phyloP scores from a whole-genome alignment of 2,329 filamentous ascomycete species.

The Furcasterigmium furcatum region DNA sequence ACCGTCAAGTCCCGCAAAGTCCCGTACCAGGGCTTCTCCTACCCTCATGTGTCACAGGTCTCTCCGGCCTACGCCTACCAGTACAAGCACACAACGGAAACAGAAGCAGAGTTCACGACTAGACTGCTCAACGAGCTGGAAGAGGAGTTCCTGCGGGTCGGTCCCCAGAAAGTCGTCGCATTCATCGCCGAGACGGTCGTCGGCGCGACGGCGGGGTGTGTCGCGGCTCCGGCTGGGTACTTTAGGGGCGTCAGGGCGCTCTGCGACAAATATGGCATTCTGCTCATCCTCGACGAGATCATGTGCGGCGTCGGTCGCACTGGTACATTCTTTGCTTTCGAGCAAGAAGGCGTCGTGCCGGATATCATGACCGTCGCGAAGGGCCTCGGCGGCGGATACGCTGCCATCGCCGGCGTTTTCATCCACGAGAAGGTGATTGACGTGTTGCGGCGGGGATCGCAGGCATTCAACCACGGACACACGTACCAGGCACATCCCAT shows the following conservation, averaged over 20 bases:
- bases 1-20: slow-evolving; percentile 18
- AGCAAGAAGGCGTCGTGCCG: slow-evolving; percentile 47
- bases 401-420: slow-evolving; percentile 52
- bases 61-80: slow-evolving; percentile 43
- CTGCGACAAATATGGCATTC: slow-evolving; percentile 51
- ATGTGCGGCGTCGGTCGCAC: slow-evolving; percentile 67
- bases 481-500: slow-evolving; percentile 22
- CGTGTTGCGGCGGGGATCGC: slow-evolving; percentile 40
- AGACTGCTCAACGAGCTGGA: slow-evolving; percentile 42
- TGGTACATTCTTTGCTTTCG: slow-evolving; percentile 60
- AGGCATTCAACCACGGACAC: slow-evolving; percentile 20
- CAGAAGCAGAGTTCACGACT: slow-evolving; percentile 32
- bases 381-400: slow-evolving; percentile 54
- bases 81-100: slow-evolving; percentile 26
- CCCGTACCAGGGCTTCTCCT: slow-evolving; percentile 20
- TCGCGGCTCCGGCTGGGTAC: slow-evolving; percentile 49
- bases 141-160: slow-evolving; percentile 40
- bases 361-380: slow-evolving; percentile 60
- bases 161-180: slow-evolving; percentile 40
- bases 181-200: slow-evolving; percentile 67
- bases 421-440: slow-evolving; percentile 47
- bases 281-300: slow-evolving; percentile 58
- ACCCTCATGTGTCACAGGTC: slow-evolving; percentile 20
- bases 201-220: slow-evolving; percentile 48
- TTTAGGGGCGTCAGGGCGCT: slow-evolving; percentile 48